Base-by-base conservation (phyloP, 768 basidiomycete genomes). In the Trametes cinnabarina region DNA sequence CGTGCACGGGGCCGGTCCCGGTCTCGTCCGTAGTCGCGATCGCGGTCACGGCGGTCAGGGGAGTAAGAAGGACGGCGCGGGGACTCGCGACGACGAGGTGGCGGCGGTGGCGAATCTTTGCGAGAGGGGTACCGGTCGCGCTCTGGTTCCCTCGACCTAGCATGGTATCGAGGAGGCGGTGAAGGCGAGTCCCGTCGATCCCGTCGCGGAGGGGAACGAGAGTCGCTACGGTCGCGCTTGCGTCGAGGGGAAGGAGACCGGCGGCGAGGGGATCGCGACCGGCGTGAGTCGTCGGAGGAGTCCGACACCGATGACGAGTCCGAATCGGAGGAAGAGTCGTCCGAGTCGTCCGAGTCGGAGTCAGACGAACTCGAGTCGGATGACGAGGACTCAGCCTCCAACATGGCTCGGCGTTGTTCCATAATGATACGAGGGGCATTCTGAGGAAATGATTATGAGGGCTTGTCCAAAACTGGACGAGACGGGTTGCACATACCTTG, bases 391-490 rank as follows among this genome's bases (percentile, higher is more conserved):
- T 77, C 81, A 20, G 85, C 90, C 69, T 89, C 90, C 23, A 93
- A 79, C 80, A 91, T 86, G 3, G 90, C 91, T 32, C 91, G 88
- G 34, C 93, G 87, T 73, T 96, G 94, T 68, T 94, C 94, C 87
- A 97, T 89, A 67, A 98, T 93, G 43, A 97, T 73, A 43, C 85
- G 83, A 2, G 96, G 96, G 1, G 94, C 94, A 65, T 95, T 95
- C 93, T 94, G 65, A 3, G 12, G n/a, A 32, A n/a, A 58, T 37
- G 9, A 41, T 9, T n/a, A n/a, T n/a, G n/a, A n/a, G n/a, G n/a
- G n/a, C n/a, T n/a, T n/a, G n/a, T n/a, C n/a, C n/a, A n/a, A 23
- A 17, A 9, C 4, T 19, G n/a, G 3, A 22, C n/a, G n/a, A 30
- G 20, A 22, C 17, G 19, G 51, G 3, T 19, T 4, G 39, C 14